Conservation (phyloP, 2,329 filamentous ascomycete species). For the Saccharata proteae region DNA sequence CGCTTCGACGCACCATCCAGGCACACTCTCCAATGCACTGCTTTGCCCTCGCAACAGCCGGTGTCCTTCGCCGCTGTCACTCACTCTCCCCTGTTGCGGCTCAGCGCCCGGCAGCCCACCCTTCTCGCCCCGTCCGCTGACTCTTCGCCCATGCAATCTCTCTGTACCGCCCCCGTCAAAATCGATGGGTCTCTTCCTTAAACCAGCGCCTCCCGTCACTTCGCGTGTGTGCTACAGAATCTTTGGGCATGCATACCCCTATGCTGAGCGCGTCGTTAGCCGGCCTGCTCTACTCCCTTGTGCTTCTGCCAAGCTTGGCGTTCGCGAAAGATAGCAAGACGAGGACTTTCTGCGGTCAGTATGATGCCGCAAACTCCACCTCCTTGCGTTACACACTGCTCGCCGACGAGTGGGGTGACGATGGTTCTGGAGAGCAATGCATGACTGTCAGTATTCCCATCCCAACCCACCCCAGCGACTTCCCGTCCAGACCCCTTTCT, state of each 20-base stretch:
- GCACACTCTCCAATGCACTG: too few species aligned
- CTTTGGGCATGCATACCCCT: background rate
- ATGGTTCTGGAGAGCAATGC: conserved; percentile 7
- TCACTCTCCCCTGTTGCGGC: too few species aligned
- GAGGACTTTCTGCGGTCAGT: background rate
- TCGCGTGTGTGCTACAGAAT: too few species aligned
- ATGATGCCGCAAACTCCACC: conserved; percentile 2
- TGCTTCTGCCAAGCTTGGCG: background rate
- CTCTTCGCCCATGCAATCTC: too few species aligned
- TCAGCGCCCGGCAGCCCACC: too few species aligned
- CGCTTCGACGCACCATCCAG: too few species aligned
- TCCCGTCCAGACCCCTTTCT: background rate
- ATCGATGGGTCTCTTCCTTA: too few species aligned
- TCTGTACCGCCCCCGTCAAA: too few species aligned
- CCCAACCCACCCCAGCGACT: background rate
- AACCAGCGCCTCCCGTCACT: too few species aligned
- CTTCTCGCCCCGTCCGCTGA: too few species aligned
- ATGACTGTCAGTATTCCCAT: conserved; percentile 5
- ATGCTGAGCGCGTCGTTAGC: background rate
- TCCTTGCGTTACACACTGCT: conserved; percentile 3
- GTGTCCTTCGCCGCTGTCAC: too few species aligned
- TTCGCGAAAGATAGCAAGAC: background rate
- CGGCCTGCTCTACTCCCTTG: background rate
- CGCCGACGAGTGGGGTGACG: conserved; percentile 7
- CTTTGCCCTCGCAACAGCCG: too few species aligned